Conservation (phyloP, 768 basidiomycete species). For the Amanita pseudoporphyria region DNA sequence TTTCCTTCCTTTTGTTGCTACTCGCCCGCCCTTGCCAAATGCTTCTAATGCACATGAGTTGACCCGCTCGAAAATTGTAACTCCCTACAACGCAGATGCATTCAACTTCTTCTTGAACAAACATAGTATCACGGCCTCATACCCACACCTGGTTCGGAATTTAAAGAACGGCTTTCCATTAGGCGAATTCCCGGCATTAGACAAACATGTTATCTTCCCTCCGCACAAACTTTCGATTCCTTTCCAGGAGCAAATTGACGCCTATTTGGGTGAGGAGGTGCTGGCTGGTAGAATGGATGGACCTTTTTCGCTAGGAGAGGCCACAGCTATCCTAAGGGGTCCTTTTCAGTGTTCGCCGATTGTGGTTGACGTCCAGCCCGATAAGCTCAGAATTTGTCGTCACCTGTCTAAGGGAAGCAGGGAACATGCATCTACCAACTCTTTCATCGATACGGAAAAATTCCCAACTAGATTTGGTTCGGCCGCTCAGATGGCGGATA, state of each 20-base stretch:
- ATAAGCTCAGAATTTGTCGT: constrained; percentile 15
- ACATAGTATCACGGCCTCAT: constrained; percentile 3
- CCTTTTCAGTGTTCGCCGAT: constrained; percentile 22
- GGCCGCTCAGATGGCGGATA: constrained; percentile 7
- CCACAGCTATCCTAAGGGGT: constrained; percentile 17
- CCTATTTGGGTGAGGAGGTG: constrained; percentile 14
- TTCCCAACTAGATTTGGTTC: constrained; percentile 13
- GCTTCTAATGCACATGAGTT: too few relatives aligned
- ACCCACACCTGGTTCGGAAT: constrained; percentile 14
- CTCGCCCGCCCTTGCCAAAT: too few relatives aligned
- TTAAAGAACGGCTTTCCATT: constrained; percentile 17
- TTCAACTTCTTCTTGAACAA: constrained; percentile 9
- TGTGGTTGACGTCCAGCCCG: constrained; percentile 11
- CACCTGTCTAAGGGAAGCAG: constrained; percentile 14
- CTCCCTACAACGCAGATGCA: constrained; percentile 13
- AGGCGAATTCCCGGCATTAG: constrained; percentile 14
- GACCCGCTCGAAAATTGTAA: constrained; percentile 4
- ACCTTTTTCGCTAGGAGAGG: constrained; percentile 13
- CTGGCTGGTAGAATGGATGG: constrained; percentile 12
- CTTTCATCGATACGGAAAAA: constrained; percentile 11
- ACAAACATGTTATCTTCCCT: constrained; percentile 13
- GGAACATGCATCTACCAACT: constrained; percentile 8
- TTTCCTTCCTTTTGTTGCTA: background rate
- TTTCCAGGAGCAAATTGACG: constrained; percentile 4
- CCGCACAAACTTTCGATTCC: constrained; percentile 14